These are phyloP conservation scores for Amanita molliuscula DNA, from an alignment of 768 basidiomycete species.

Conservation along the genomic window DNA sequence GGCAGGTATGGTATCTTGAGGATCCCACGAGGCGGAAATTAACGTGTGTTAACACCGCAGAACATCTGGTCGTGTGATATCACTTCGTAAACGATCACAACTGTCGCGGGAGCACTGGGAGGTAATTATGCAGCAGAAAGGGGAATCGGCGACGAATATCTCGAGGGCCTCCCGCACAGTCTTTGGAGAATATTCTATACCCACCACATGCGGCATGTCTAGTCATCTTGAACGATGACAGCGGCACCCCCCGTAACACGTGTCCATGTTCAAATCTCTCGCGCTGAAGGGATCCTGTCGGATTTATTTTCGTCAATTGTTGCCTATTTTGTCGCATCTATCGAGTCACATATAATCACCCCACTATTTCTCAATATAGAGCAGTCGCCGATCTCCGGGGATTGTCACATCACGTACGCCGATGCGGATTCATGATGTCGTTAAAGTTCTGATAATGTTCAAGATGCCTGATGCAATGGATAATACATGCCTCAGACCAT, in stretches of 20 bases:
- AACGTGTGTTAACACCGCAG: constrained; percentile 10
- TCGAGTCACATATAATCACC: background rate
- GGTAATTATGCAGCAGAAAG: background rate
- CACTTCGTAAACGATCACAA: constrained; percentile 4
- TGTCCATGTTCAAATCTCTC: background rate
- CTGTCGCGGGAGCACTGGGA: constrained; percentile 1
- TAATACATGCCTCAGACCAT: background rate
- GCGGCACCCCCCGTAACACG: background rate
- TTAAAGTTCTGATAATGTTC: constrained; percentile 8
- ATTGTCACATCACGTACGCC: background rate
- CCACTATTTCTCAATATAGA: constrained; percentile 1
- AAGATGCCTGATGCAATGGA: background rate
- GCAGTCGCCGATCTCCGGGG: constrained; percentile 3
- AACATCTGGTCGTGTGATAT: constrained; percentile 14
- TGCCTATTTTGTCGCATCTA: constrained; percentile 1
- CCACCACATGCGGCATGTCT: background rate
- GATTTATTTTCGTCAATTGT: background rate
- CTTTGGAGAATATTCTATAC: background rate
- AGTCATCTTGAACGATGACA: background rate
- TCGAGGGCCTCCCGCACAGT: background rate
- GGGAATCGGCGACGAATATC: background rate
- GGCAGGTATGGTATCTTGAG: constrained; percentile 43
- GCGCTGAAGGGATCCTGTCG: background rate
- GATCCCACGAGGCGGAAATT: constrained; percentile 8
- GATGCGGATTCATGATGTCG: constrained; percentile 3